Evolutionary conservation across 148 eudicot species (phyloP), one percentile per base, ranked within the genome.

Genomic region (Rhododendron simsii): DNA sequence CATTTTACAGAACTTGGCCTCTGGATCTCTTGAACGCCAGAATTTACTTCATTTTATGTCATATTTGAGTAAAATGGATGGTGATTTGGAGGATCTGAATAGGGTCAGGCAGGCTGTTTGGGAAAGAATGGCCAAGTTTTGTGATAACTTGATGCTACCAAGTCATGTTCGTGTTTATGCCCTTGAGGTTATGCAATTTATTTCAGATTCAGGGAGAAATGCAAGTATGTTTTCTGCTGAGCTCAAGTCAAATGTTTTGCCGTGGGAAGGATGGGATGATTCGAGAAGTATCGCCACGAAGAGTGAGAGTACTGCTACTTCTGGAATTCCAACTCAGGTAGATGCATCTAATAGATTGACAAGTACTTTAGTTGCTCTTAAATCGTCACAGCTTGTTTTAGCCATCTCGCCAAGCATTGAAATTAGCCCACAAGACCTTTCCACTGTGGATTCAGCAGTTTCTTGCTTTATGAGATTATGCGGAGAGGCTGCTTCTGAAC

Each of bases 211-310:
- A 28, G 92, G 88, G 65, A 87, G 90, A 92, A 91, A 89, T 85
- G 79, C 83, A 53, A 94, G 87, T 84, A 84, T 83, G 28, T 87
- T 88, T 59, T 90, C 91, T 53, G 69, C 88, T 41, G 92, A 91
- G 88, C 90, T 89, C 65, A 87, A 88, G 48, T 89, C 82, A 47
- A 73, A 86, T 88, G 91, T 94, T 87, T 77, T 87, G 86, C 92
- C 96, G 74, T 98, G 99, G 99, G 98, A 95, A 89, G 93, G 90
- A 59, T 96, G 98, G 97, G 93, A 92, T 26, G 88, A 89, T 86
- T 84, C 89, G 86, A 90, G 85, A 78, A 89, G 55, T 83, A 57
- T 83, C 87, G 81, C 83, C 80, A 86, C 87, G 4, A 79, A 88
- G 50, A 15, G n/a, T 13, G 91, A 93, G 67, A 83, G 87, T 55